Conservation (phyloP, 305 asterid genomes). For the Coffea humblotiana region DNA sequence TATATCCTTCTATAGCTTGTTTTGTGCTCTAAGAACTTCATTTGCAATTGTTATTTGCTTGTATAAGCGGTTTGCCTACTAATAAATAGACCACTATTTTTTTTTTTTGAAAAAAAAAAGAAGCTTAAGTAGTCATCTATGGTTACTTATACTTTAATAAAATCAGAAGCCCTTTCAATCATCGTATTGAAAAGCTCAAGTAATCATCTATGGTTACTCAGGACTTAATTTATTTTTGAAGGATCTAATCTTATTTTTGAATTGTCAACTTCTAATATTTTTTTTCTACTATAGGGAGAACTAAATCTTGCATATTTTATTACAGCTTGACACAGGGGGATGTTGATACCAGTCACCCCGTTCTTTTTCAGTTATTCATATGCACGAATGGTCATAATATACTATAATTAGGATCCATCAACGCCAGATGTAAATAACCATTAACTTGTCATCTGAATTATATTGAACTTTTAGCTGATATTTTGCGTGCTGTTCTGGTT, state of each 20-base stretch:
- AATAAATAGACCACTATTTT: too few species aligned
- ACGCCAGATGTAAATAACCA: too few species aligned
- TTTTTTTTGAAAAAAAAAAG: too few species aligned
- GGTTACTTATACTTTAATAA: neutral
- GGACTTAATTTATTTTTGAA: neutral
- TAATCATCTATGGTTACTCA: neutral
- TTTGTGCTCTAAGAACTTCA: too few species aligned
- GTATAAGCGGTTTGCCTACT: too few species aligned
- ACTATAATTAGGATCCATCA: neutral
- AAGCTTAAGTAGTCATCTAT: neutral
- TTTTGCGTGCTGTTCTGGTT: neutral
- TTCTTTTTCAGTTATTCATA: too few species aligned
- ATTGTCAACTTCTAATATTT: neutral
- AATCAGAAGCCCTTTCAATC: too few species aligned
- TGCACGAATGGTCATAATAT: neutral
- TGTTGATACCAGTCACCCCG: neutral
- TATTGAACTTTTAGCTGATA: neutral
- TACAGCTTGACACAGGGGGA: neutral
- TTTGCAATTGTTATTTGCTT: too few species aligned
- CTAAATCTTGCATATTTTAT: neutral
- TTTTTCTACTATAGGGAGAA: too few species aligned
- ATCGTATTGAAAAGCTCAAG: too few species aligned
- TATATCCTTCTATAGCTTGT: too few species aligned
- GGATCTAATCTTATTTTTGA: neutral
- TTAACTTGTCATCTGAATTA: too few species aligned